Evolutionary conservation across 1,139 yeast species (phyloP).

Genomic region (Diutina scorzettiae): DNA sequence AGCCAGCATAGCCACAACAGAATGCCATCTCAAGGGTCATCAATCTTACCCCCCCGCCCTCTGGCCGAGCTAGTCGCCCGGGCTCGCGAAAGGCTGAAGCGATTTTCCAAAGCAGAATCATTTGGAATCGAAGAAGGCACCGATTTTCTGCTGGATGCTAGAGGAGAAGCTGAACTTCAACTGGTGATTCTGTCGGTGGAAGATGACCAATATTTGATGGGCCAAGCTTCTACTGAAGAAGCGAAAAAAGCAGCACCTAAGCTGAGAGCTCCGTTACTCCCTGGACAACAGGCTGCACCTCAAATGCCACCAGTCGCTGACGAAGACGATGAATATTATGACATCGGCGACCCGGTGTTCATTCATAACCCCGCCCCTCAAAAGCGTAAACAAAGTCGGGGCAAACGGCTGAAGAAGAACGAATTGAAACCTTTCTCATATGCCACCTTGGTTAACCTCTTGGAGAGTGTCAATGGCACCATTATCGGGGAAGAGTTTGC

Average conservation of each 20-base stretch:
- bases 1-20: neutral
- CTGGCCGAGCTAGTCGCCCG: neutral
- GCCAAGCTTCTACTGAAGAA: neutral
- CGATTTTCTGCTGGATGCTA: neutral
- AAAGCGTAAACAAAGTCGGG: neutral
- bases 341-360: conserved; percentile 5
- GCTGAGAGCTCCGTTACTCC: neutral
- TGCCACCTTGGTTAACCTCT: conserved; percentile 42
- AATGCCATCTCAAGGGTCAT: neutral
- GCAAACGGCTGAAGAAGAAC: neutral
- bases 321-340: conserved; percentile 4
- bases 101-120: neutral
- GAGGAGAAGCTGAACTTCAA: neutral
- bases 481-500: conserved; percentile 62
- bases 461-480: conserved; percentile 55
- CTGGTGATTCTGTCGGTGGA: neutral
- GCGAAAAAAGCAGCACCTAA: neutral
- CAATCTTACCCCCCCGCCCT: conserved; percentile 5
- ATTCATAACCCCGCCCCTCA: conserved; percentile 2
- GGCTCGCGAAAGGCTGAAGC: neutral
- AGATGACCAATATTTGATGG: neutral
- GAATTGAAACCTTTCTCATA: conserved; percentile 27
- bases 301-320: neutral
- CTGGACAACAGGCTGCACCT: neutral
- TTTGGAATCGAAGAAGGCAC: neutral